Evolutionary conservation across 257 asterid species (phyloP).

Genomic region (Gynochthodes officinalis): DNA sequence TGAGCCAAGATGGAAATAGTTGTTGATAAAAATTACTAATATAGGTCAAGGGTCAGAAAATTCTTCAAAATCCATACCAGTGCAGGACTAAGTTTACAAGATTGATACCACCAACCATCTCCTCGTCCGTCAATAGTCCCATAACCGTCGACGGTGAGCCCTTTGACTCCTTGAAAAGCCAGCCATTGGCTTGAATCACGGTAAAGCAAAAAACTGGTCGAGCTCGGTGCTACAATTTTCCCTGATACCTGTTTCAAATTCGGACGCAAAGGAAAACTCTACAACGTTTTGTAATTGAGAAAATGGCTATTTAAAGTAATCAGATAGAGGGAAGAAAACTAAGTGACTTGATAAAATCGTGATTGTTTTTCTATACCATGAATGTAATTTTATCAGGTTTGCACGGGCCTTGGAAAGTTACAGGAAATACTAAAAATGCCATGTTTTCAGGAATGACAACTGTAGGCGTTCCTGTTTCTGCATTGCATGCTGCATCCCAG

Average conservation of each 20-base stretch:
- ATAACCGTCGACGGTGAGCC: conserved; percentile 48
- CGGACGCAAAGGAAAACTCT: neutral
- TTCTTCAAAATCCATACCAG: conserved; percentile 30
- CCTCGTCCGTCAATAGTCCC: conserved; percentile 63
- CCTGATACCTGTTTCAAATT: conserved; percentile 46
- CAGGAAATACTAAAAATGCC: conserved; percentile 46
- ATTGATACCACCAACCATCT: conserved; percentile 70
- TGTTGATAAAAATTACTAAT: no score
- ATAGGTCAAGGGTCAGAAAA: no score
- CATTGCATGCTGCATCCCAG: conserved; percentile 64
- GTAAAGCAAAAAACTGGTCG: conserved; percentile 40
- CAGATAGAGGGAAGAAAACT: no score
- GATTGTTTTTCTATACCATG: conserved; percentile 30
- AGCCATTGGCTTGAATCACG: conserved; percentile 53
- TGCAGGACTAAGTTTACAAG: conserved; percentile 53
- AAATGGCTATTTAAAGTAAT: no score
- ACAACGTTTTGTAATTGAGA: no score
- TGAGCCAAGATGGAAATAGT: neutral
- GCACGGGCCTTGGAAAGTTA: conserved; percentile 61
- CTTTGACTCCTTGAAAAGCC: conserved; percentile 35
- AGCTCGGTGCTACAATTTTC: conserved; percentile 48
- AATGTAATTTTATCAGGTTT: conserved; percentile 36
- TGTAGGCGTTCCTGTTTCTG: conserved; percentile 27
- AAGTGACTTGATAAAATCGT: no score
- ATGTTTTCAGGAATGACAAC: conserved; percentile 44